phyloP scores from a whole-genome alignment of 768 basidiomycete genomes.

The Tephrocybe sp. region DNA sequence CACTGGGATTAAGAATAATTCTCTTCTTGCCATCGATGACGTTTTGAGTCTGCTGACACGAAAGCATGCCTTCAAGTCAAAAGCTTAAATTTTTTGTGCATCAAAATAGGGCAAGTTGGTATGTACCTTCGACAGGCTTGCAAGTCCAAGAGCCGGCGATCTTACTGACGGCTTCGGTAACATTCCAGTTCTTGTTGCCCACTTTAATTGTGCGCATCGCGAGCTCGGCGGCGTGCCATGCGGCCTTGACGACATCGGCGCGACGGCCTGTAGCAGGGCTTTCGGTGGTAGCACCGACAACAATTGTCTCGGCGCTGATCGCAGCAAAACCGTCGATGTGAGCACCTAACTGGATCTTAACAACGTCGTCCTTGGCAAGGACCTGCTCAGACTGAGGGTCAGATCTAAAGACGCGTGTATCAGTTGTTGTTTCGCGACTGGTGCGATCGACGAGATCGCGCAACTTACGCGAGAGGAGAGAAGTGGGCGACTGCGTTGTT shows the following conservation, averaged over 20 bases:
- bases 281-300: slow-evolving; percentile 74
- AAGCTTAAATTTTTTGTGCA: slow-evolving; percentile 2
- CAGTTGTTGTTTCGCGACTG: slow-evolving; percentile 7
- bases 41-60: slow-evolving; percentile 92
- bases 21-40: slow-evolving; percentile 96
- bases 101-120: slow-evolving; percentile 15
- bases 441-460: slow-evolving; percentile 23
- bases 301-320: slow-evolving; percentile 89
- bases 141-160: slow-evolving; percentile 73
- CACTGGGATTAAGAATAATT: slow-evolving; percentile 86
- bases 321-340: slow-evolving; percentile 98
- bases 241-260: slow-evolving; percentile 92
- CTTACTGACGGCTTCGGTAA: slow-evolving; percentile 83
- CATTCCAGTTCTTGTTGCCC: slow-evolving; percentile 92
- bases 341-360: slow-evolving; percentile 94
- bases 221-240: slow-evolving; percentile 88
- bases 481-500: slow-evolving; percentile 97
- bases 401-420: slow-evolving; percentile 43
- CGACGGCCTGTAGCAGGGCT: slow-evolving; percentile 80
- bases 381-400: slow-evolving; percentile 67
- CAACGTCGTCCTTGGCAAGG: slow-evolving; percentile 85
- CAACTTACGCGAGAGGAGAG: slow-evolving; percentile 85
- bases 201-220: slow-evolving; percentile 90
- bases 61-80: slow-evolving; percentile 73
- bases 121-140: slow-evolving; percentile 88